Percentiles rank a stretch among this genome's conserved stretches.
Conservation (phyloP, 139 green algal genomes). For the Zygnema cylindricum region DNA sequence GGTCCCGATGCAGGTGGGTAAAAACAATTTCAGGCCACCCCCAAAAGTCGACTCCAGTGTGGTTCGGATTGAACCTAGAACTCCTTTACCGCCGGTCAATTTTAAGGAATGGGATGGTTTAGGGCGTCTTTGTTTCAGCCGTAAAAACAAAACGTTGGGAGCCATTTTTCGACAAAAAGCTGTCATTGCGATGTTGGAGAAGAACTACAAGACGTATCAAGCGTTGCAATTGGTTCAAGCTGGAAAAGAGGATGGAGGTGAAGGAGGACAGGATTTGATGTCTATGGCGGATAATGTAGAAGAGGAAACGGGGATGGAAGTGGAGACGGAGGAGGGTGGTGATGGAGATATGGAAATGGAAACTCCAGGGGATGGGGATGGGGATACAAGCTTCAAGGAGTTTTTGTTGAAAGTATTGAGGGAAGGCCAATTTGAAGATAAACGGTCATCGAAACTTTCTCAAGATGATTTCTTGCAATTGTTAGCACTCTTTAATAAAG, state of each 20-base stretch:
- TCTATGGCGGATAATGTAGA: neutral
- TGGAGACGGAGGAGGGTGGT: constrained; percentile 35
- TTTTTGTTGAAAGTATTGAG: constrained; percentile 71
- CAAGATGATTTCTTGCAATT: constrained; percentile 95
- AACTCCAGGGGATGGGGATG: constrained; percentile 21
- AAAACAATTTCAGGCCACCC: constrained; percentile 90
- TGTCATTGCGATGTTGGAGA: constrained; percentile 68
- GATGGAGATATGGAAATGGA: constrained; percentile 58
- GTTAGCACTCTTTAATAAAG: constrained; percentile 89
- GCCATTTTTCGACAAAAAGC: constrained; percentile 83
- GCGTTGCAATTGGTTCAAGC: constrained; percentile 12
- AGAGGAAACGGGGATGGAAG: constrained; percentile 40
- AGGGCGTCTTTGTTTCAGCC: constrained; percentile 86
- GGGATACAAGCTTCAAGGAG: neutral
- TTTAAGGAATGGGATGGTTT: constrained; percentile 98
- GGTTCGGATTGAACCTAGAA: constrained; percentile 95
- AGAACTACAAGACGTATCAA: constrained; percentile 65
- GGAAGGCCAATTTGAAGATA: constrained; percentile 74
- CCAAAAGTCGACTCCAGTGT: constrained; percentile 97
- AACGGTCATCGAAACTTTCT: constrained; percentile 86
- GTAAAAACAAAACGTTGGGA: constrained; percentile 98
- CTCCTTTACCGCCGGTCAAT: constrained; percentile 91
- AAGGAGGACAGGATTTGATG: neutral
- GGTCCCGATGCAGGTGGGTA: constrained; percentile 78
- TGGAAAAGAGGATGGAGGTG: neutral